Evolutionary conservation across 176 grass and related monocot genomes (phyloP), one percentile per base, ranked within the genome.

Genomic region (Ensete ventricosum): DNA sequence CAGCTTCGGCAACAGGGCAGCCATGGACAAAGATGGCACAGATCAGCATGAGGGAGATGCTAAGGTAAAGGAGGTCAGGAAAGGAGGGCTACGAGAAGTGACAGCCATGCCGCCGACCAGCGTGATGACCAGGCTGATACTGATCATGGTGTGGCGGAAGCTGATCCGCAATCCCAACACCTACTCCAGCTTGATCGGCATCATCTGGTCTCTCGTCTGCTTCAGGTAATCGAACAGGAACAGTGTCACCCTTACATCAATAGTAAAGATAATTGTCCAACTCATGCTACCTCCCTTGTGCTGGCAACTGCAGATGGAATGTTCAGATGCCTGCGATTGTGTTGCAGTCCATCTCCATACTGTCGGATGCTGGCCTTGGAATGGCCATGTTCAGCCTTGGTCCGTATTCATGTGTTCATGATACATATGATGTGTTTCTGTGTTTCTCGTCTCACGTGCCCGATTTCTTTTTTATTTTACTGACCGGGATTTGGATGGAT

Each of bases 131-230:
- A 70, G 67, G 48, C 19, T 70, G 17, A 70, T 70, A 34, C 17
- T 70, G 67, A 70, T 70, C 67, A 70, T 70, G 67, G 67, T 70
- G 8, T 70, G 67, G 67, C 67, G 67, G 19, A 70, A 52, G 67
- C 67, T 70, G 1, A 70, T 70, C 34, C 67, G 67, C 67, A 70
- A 70, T 19, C 67, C 67, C 3, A 70, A 70, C 67, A 70, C 67
- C 67, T 70, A 70, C 67, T 70, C 67, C 67, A 70, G 67, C 67
- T 70, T 70, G 67, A 70, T 70, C 67, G 67, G 67, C 48, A 14
- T 70, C 67, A 52, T 70, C 48, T 70, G 67, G 67, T n/a, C 67
- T 70, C 67, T 70, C 43, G 67, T 70, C 67, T 70, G 67, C 48
- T 70, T 51, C 67, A 49, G 67, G 67, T 70, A 52, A 70, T 51